phyloP scores from a whole-genome alignment of 2,329 filamentous ascomycete species.

The Penicillium frequentans region DNA sequence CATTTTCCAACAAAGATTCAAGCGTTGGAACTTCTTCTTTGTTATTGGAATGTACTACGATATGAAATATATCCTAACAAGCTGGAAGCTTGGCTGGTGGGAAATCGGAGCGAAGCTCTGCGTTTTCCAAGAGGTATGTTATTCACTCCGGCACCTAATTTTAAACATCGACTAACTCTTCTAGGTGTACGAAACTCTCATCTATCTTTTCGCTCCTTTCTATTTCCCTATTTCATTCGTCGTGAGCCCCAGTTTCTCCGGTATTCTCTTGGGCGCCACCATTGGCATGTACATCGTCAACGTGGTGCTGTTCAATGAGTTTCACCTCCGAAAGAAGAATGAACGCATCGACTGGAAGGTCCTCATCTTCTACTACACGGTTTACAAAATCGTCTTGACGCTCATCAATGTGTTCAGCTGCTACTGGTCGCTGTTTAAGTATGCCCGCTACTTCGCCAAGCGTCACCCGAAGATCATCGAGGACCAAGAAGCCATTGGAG shows the following conservation, averaged over 20 bases:
- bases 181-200: constrained; percentile 47
- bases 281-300: constrained; percentile 46
- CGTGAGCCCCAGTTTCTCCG: constrained; percentile 43
- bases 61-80: constrained; percentile 46
- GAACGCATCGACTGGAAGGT: constrained; percentile 44
- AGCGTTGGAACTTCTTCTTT: constrained; percentile 56
- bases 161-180: background rate
- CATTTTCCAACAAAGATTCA: constrained; percentile 53
- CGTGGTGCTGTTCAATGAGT: constrained; percentile 50
- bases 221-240: constrained; percentile 48
- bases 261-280: constrained; percentile 38
- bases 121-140: constrained; percentile 46
- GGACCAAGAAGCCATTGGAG: constrained; percentile 44
- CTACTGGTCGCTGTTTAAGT: constrained; percentile 46
- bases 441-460: constrained; percentile 48
- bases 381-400: constrained; percentile 48
- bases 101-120: constrained; percentile 53
- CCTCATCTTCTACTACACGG: constrained; percentile 45
- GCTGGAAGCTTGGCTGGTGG: constrained; percentile 51
- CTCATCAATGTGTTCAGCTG: constrained; percentile 46
- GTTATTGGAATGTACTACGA: constrained; percentile 52
- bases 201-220: constrained; percentile 49
- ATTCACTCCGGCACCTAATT: background rate
- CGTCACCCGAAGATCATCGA: constrained; percentile 52
- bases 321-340: constrained; percentile 48